A percentile compares a stretch with the other conserved stretches of the same genome.
Conservation (phyloP, 2,329 filamentous ascomycete genomes). For the Penicillium hordei region DNA sequence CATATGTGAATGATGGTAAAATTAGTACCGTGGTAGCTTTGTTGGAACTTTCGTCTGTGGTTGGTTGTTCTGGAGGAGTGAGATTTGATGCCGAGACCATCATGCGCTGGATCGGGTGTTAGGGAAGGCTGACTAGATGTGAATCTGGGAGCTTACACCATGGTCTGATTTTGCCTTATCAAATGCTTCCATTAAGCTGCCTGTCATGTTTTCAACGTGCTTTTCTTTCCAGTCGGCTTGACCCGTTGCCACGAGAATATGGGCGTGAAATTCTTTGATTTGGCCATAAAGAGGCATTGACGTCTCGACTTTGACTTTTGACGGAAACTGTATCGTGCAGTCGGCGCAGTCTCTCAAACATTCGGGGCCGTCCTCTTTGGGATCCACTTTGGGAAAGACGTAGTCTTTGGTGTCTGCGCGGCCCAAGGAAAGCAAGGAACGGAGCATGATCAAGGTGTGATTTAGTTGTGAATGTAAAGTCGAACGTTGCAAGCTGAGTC, state of each 20-base stretch:
- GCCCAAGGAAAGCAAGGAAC: conserved; percentile 33
- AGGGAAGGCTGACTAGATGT: neutral
- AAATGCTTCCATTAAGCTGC: conserved; percentile 53
- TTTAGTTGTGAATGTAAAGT: neutral
- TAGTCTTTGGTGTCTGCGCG: conserved; percentile 28
- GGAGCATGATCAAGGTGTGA: conserved; percentile 27
- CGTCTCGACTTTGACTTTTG: conserved; percentile 38
- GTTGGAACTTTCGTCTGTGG: conserved; percentile 6
- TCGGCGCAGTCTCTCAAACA: conserved; percentile 39
- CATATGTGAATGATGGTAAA: conserved; percentile 74
- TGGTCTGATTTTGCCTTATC: conserved; percentile 59
- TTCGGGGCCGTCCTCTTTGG: conserved; percentile 35
- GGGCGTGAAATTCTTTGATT: conserved; percentile 37
- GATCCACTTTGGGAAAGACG: conserved; percentile 39
- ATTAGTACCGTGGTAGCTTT: conserved; percentile 71
- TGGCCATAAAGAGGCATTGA: conserved; percentile 36
- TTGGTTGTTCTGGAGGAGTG: conserved; percentile 15
- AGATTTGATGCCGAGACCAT: conserved; percentile 42
- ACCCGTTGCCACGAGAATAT: conserved; percentile 42
- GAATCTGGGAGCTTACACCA: conserved; percentile 55
- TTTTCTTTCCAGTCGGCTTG: conserved; percentile 40
- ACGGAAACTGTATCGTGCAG: conserved; percentile 37
- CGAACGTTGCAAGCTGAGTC: neutral
- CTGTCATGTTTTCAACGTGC: conserved; percentile 36
- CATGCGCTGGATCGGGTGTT: conserved; percentile 24